Evolutionary conservation across 306 rosid species (phyloP).

Genomic region (Elaeagnus macrophylla): DNA sequence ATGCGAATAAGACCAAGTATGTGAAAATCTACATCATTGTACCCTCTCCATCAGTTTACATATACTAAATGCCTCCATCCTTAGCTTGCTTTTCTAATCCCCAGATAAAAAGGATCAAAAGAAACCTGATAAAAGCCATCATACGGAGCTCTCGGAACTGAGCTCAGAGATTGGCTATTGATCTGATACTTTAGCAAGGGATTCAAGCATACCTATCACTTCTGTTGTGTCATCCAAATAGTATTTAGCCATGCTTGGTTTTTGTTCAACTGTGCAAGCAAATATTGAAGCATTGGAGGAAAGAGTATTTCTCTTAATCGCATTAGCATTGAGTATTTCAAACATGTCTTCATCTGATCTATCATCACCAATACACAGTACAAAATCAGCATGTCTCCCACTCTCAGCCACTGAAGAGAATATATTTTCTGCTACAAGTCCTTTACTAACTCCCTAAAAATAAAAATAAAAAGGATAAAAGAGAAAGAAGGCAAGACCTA

Average conservation of each 20-base stretch:
- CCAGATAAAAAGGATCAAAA: no score
- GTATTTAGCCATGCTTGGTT: constrained; percentile 67
- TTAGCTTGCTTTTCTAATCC: no score
- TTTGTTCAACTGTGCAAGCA: constrained; percentile 68
- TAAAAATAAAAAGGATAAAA: not conserved
- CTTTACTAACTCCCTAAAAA: constrained; percentile 60
- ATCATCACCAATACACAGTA: constrained; percentile 61
- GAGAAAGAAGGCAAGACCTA: not conserved
- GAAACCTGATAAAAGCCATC: no score
- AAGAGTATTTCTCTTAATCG: constrained; percentile 25
- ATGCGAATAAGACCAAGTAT: no score
- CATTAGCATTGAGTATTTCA: constrained; percentile 40
- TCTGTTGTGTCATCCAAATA: constrained; percentile 57
- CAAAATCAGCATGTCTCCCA: constrained; percentile 51
- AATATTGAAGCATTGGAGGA: constrained; percentile 35
- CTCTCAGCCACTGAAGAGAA: constrained; percentile 33
- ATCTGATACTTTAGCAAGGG: constrained; percentile 43
- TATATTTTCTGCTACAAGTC: constrained; percentile 50
- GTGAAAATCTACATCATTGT: no score
- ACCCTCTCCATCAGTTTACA: no score
- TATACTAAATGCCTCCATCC: no score
- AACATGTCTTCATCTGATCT: constrained; percentile 73
- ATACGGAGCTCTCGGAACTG: no score
- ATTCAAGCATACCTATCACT: constrained; percentile 46
- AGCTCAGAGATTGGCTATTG: no score